phyloP scores from a whole-genome alignment of 192 early-diverging fungal species.

The Backusella australiensis region DNA sequence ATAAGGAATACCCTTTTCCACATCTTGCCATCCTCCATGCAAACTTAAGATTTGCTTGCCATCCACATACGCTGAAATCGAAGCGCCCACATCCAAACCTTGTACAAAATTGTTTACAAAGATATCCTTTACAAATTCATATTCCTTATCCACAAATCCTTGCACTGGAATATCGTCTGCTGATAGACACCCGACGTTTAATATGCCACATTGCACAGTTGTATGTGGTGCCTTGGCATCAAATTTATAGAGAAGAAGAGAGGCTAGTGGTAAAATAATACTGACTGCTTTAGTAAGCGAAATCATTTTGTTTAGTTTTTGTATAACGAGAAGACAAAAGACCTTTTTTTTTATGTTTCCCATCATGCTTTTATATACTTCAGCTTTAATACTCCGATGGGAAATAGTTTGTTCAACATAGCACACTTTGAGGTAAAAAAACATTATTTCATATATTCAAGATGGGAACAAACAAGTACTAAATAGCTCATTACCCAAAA shows the following conservation, averaged over 20 bases:
- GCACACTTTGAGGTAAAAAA: not conserved
- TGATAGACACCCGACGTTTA: not conserved
- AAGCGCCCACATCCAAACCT: slow-evolving; percentile 54
- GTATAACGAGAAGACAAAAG: not conserved
- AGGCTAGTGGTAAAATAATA: not conserved
- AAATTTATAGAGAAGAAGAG: not conserved
- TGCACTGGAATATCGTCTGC: not conserved
- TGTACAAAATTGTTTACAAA: slow-evolving; percentile 19
- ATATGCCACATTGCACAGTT: not conserved
- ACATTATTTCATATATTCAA: not conserved
- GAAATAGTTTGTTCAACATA: not conserved
- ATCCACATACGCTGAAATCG: slow-evolving; percentile 43
- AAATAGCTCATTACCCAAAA: not conserved
- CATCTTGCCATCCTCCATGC: slow-evolving; percentile 57
- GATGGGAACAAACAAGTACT: no score
- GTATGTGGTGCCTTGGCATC: not conserved
- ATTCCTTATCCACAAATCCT: slow-evolving; percentile 19
- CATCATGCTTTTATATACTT: not conserved
- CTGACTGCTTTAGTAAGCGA: not conserved
- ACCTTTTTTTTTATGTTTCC: not conserved
- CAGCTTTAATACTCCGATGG: not conserved
- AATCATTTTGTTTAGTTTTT: not conserved
- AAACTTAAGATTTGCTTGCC: slow-evolving; percentile 60
- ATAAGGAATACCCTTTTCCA: slow-evolving; percentile 37
- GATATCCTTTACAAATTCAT: not conserved